These are phyloP conservation scores for Phoenix roebelenii DNA, from an alignment of 176 grass and related monocot species.

Conservation along the genomic window DNA sequence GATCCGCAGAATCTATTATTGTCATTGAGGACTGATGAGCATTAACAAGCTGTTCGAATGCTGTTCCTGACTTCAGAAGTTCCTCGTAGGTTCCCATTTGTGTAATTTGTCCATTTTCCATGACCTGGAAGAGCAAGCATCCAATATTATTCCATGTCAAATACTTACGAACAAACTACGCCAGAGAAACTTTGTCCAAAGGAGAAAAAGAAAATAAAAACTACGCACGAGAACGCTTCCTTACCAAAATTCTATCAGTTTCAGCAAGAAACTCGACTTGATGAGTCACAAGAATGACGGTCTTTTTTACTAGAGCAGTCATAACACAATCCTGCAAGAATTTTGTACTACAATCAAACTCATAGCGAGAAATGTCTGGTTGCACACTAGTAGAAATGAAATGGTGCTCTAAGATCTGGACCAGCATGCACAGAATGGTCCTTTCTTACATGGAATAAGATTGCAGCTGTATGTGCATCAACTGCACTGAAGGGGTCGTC, in stretches of 20 bases:
- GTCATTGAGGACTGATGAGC: conserved; percentile 70
- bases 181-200: no score
- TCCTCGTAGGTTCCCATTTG: conserved; percentile 65
- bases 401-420: no score
- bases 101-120: conserved; percentile 54
- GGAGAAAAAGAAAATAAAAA: no score
- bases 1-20: conserved; percentile 31
- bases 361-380: no score
- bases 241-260: conserved; percentile 67
- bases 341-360: neutral
- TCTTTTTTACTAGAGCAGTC: conserved; percentile 74
- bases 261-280: conserved; percentile 81
- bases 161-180: no score
- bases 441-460: conserved; percentile 79
- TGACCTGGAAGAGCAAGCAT: conserved; percentile 49
- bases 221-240: neutral
- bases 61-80: conserved; percentile 53
- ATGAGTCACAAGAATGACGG: conserved; percentile 85
- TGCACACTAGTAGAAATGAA: neutral
- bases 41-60: conserved; percentile 74
- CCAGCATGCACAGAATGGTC: no score
- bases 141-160: no score
- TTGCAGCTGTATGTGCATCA: conserved; percentile 71
- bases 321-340: conserved; percentile 84
- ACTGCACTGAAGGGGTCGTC: conserved; percentile 94